phyloP scores from a whole-genome alignment of 768 basidiomycete species.

The Hypholoma fasciculare region DNA sequence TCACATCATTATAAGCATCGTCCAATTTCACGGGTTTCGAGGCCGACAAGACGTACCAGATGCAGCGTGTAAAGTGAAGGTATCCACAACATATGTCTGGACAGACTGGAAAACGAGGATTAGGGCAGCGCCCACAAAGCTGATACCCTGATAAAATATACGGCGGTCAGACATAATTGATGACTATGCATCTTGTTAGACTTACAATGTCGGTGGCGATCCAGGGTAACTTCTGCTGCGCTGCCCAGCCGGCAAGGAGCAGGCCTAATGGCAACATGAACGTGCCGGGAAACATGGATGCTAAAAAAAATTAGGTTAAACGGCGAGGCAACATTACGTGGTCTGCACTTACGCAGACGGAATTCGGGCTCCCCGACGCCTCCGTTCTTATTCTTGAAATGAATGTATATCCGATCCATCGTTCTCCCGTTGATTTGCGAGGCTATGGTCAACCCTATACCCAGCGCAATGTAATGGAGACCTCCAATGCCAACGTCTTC shows the following conservation, averaged over 20 bases:
- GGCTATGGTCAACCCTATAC: constrained; percentile 55
- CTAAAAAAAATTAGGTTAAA: constrained; percentile 28
- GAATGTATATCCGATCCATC: constrained; percentile 56
- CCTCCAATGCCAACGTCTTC: constrained; percentile 59
- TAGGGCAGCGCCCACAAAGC: constrained; percentile 54
- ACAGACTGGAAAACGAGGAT: constrained; percentile 63
- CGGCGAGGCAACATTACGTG: background rate
- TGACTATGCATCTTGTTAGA: background rate
- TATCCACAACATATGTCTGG: constrained; percentile 68
- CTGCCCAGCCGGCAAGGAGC: constrained; percentile 71
- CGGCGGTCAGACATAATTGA: background rate
- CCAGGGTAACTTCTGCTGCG: constrained; percentile 61
- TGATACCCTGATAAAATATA: constrained; percentile 46
- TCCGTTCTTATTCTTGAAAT: constrained; percentile 48
- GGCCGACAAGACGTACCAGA: constrained; percentile 41
- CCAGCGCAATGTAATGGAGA: constrained; percentile 71
- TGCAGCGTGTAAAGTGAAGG: constrained; percentile 66
- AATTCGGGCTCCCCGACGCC: constrained; percentile 49
- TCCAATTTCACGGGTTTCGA: no score
- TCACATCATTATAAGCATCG: background rate
- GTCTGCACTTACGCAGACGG: constrained; percentile 39
- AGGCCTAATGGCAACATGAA: constrained; percentile 65
- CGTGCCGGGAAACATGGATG: constrained; percentile 59
- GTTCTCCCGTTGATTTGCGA: constrained; percentile 55
- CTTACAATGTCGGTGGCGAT: constrained; percentile 67